Conservation (phyloP, 495 filamentous ascomycete species). For the Rhizodiscina lignyota region DNA sequence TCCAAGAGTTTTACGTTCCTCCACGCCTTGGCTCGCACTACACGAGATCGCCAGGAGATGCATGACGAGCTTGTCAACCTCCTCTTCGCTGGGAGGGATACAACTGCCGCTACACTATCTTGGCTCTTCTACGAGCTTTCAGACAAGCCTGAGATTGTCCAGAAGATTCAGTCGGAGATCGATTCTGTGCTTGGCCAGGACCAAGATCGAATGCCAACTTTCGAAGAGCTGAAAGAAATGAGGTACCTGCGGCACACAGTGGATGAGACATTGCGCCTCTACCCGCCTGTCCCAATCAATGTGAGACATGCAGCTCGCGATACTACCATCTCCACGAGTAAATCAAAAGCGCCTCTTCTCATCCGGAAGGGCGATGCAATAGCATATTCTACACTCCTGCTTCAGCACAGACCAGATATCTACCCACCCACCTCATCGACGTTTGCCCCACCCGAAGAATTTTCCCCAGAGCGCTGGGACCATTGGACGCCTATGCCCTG, state of each 20-base stretch:
- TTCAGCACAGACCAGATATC: constrained; percentile 61
- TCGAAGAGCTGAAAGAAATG: constrained; percentile 1
- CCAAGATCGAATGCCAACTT: neutral
- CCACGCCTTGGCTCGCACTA: neutral
- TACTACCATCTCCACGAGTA: neutral
- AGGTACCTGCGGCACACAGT: neutral
- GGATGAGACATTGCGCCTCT: neutral
- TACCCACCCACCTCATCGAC: constrained; percentile 29
- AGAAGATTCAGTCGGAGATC: constrained; percentile 1
- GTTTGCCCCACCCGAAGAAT: constrained; percentile 35
- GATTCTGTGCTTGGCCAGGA: neutral
- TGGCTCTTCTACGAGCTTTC: constrained; percentile 3
- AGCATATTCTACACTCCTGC: constrained; percentile 46
- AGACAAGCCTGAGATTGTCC: neutral
- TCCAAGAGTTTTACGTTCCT: neutral
- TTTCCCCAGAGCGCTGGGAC: constrained; percentile 64
- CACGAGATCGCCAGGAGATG: neutral
- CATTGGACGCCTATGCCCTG: constrained; percentile 48
- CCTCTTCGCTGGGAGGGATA: constrained; percentile 1
- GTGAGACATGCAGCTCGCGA: neutral
- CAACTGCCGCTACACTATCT: neutral
- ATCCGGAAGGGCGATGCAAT: constrained; percentile 49
- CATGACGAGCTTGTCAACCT: neutral
- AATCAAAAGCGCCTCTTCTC: too few species aligned
- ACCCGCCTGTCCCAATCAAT: neutral